Evolutionary conservation across 2,329 filamentous ascomycete species (phyloP), one percentile per base, ranked within the genome.

Genomic region (Calonectria multiphialidica): DNA sequence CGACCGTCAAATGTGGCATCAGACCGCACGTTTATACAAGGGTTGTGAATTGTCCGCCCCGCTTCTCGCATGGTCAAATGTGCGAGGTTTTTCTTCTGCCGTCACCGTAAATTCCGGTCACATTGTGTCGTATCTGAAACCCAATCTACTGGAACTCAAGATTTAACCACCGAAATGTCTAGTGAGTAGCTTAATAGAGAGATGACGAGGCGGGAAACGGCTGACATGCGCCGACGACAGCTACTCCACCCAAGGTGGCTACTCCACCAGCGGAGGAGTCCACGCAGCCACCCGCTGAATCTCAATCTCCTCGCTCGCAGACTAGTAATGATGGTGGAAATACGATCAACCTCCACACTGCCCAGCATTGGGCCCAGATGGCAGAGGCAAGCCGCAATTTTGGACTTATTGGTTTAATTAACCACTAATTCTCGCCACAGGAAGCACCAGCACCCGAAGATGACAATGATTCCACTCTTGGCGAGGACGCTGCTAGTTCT

Each of bases 401-500:
- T 18, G 10, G 13, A 25, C 9, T 16, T 2, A n/a, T 16, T 15
- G 15, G 13, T 12, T 16, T 16, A 13, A 40, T 21, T 28, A 8
- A 13, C 9, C 9, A 12, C 37, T 59, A 10, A 59, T n/a, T 23
- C 3, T 8, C 7, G 15, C 9, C 30, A 8, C 13, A 70, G 68
- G 50, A 61, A 2, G 53, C 7, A 7, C 33, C 33, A 21, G 23
- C 33, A 28, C 65, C 72, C 0, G 70, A 70, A 4, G 74, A 72
- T 10, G 61, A 66, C 28, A 53, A 45, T 16, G 76, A 78, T 12
- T 77, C 76, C 1, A 73, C 76, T 10, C 30, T 78, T 2, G 74
- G 76, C 0, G 71, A 66, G 1, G 76, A 78, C 5, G 49, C 6
- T 2, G 73, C 59, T 1, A 78, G 72, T 37, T 79, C 77, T 1